Conservation (phyloP, 2,329 filamentous ascomycete species). For the Colletotrichum incanum region DNA sequence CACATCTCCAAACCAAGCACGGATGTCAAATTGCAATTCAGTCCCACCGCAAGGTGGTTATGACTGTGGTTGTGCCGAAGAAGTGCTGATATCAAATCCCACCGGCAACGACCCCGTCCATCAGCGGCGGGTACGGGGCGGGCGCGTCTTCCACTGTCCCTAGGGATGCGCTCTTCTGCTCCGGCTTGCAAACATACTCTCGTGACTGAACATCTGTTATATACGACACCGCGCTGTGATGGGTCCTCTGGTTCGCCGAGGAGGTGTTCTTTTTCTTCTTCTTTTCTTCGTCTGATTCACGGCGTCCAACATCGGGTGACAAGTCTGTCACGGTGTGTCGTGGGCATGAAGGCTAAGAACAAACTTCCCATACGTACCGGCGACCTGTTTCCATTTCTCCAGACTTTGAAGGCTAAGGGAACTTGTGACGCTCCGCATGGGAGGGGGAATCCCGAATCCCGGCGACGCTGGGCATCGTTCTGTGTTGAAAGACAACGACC, state of each 20-base stretch:
- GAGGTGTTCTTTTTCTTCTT: not conserved
- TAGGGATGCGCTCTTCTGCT: conserved; percentile 38
- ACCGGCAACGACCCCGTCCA: conserved; percentile 49
- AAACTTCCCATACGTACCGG: not conserved
- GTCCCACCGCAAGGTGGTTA: conserved; percentile 68
- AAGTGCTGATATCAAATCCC: conserved; percentile 88
- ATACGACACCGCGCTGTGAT: not conserved
- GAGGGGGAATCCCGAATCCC: too few relatives aligned
- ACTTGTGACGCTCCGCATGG: too few relatives aligned
- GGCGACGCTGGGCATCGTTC: too few relatives aligned
- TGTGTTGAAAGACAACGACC: too few relatives aligned
- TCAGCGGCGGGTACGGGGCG: conserved; percentile 45
- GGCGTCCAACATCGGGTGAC: conserved; percentile 10
- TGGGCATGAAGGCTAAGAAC: not conserved
- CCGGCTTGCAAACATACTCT: conserved; percentile 45
- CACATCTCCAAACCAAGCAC: conserved; percentile 73
- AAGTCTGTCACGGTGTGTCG: not conserved
- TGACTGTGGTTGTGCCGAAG: conserved; percentile 99
- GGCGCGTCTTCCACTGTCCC: conserved; percentile 39
- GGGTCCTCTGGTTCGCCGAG: not conserved
- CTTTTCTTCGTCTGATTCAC: conserved; percentile 4
- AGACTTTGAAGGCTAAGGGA: not conserved
- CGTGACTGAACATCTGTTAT: not conserved
- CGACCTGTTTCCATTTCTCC: not conserved
- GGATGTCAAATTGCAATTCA: conserved; percentile 99